Evolutionary conservation across 768 basidiomycete species (phyloP).

Genomic region (Leccinum subgranulosum): DNA sequence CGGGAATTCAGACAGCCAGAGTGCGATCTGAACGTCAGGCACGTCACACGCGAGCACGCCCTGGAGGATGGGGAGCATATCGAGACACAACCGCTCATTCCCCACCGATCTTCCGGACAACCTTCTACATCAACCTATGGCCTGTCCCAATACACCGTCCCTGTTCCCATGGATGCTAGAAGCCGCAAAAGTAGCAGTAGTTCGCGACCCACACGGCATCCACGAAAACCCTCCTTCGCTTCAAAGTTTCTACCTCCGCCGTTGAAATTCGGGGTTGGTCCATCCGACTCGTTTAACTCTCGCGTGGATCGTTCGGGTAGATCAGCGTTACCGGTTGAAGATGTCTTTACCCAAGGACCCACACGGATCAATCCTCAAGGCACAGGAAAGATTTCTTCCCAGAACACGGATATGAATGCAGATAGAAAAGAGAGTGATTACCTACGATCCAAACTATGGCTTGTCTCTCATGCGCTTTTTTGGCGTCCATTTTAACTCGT

Average conservation of each 20-base stretch:
- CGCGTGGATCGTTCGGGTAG: constrained; percentile 1
- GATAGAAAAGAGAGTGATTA: constrained; percentile 67
- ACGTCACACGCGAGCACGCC: constrained; percentile 4
- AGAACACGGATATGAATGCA: constrained; percentile 15
- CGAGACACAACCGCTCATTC: constrained; percentile 30
- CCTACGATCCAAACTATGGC: constrained; percentile 84
- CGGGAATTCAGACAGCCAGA: constrained; percentile 9
- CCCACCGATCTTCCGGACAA: constrained; percentile 23
- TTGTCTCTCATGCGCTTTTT: constrained; percentile 18
- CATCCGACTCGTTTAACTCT: constrained; percentile 2
- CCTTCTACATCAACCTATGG: constrained; percentile 21
- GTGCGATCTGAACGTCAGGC: not conserved
- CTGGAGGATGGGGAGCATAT: constrained; percentile 7
- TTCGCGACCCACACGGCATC: constrained; percentile 18
- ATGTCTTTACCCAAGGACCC: constrained; percentile 30
- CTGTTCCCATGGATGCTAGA: constrained; percentile 18
- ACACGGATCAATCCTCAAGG: constrained; percentile 2
- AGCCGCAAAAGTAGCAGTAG: constrained; percentile 26
- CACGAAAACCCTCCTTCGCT: constrained; percentile 30
- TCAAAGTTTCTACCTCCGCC: constrained; percentile 36
- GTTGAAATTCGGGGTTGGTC: constrained; percentile 5
- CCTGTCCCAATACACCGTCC: not conserved
- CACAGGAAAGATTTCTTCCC: constrained; percentile 12
- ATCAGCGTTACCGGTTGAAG: constrained; percentile 37
- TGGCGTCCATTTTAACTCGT: not conserved